Conservation (phyloP, 345 rosid genomes). For the Boechera retrofracta region DNA sequence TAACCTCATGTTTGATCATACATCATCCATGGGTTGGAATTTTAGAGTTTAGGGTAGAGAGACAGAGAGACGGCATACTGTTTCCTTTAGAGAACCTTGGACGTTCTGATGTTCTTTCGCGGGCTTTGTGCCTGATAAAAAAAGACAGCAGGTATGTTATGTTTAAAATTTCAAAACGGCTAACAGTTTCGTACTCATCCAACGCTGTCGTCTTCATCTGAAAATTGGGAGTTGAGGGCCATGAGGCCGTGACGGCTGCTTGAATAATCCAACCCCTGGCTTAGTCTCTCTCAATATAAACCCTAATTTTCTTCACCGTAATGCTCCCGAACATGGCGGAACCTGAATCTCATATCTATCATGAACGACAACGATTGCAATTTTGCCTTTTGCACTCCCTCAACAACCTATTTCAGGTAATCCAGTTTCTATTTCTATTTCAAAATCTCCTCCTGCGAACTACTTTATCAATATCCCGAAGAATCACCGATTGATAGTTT, state of each 20-base stretch:
- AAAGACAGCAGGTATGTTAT: neutral
- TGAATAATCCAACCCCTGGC: neutral
- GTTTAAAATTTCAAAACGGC: neutral
- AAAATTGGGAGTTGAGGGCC: neutral
- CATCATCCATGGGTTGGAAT: no score
- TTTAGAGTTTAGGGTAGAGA: no score
- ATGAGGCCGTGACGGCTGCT: neutral
- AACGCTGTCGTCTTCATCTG: constrained; percentile 22
- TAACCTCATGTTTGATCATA: neutral
- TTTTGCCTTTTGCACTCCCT: constrained; percentile 88
- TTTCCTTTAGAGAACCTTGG: neutral
- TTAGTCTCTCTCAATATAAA: neutral
- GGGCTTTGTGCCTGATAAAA: neutral
- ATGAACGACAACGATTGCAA: constrained; percentile 82
- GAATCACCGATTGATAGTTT: neutral
- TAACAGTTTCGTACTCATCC: neutral
- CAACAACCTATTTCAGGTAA: constrained; percentile 93
- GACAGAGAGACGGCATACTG: constrained; percentile 23
- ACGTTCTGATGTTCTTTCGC: neutral
- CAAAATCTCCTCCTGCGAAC: neutral
- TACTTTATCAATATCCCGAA: neutral
- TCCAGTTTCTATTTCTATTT: neutral
- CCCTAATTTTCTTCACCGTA: constrained; percentile 23
- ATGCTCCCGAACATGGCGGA: constrained; percentile 46
- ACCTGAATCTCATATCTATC: constrained; percentile 58